Base-by-base conservation (phyloP, 176 grass and related monocot genomes). In the Tillandsia fasciculata region DNA sequence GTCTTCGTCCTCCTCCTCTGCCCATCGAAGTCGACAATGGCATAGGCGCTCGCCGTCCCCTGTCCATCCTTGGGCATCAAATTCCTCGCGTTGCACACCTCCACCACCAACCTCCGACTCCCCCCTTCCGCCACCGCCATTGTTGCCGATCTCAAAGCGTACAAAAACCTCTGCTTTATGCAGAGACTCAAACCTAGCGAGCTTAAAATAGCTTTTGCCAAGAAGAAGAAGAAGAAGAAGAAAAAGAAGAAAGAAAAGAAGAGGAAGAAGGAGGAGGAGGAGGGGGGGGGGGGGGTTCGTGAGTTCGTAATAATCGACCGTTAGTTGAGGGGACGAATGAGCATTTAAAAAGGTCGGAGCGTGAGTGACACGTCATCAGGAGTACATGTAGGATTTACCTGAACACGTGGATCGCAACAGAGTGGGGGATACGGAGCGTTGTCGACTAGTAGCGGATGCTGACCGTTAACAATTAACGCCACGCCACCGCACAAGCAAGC, bases 21-120 rank as follows among this genome's bases (percentile, higher is more conserved):
- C 52, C 94, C 94, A 71, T 99, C 89, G 84, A 87, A 99, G 83
- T 99, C 94, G 12, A 99, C 94, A n/a, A 99, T 87, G 7, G 78
- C 94, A 75, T 93, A 99, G 1, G 94, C 94, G 86, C 82, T 88
- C 22, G 94, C 94, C 68, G 94, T 99, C 18, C 94, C 94, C 50
- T 99, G 94, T 0, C 94, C 94, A 67, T 99, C 94, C 84, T 99
- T 99, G 61, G 94, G 94, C 94, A 99, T 99, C 54, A 99, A 87
- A 63, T 93, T 99, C 68, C 80, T 69, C 61, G 94, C 94, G 52
- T 86, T 93, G 86, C 94, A 99, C 0, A 99, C 84, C 77, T 99
- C 87, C 53, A 99, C 89, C 78, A 93, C 78, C 64, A 99, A 79
- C 29, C 82, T 78, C 72, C 89, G 79, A 66, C 74, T 68, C 33